Evolutionary conservation across 2,329 filamentous ascomycete genomes (phyloP), one percentile per base, ranked within the genome.

Genomic region (Penicillium sp.): DNA sequence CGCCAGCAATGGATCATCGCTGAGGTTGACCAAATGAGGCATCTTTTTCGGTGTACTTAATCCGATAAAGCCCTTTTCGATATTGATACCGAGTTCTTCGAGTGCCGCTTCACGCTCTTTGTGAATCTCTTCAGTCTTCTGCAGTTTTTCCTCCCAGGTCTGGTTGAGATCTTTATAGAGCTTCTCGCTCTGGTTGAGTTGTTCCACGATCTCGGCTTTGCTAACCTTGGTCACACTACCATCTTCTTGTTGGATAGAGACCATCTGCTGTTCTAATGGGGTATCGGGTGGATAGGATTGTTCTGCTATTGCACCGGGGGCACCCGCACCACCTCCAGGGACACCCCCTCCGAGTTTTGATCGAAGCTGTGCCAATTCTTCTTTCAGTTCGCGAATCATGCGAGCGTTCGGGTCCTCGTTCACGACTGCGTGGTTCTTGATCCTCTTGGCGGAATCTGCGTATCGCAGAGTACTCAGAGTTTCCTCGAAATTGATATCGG

Each of bases 391-490:
- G 71, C 94, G 84, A 59, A 99, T 97, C 94, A 99, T 99, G 63
- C 94, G 89, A 54, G 94, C 94, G 69, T 99, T 99, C 40, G 94
- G 93, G 75, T 99, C 94, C 72, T 99, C 94, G 78, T 99, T 99
- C 72, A 99, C 89, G 44, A 99, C 94, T 51, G 94, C 94, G 72
- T 99, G 94, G 77, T 99, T 99, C 90, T 97, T 97, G 82, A 99
- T 99, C 64, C 94, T 87, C 78, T 99, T 99, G 21, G 94, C 94
- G 7, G 91, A 97, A 69, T 99, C 93, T 49, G 95, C 94, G 73
- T 99, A 99, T 66, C 95, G 86, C 23, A 99, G 80, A 1, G 94
- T 99, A 69, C 92, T 94, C 15, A 99, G 80, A 0, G 95, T 99
- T 74, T 99, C 94, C 61, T 99, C 94, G 68, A 96, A 97, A 75